phyloP scores from a whole-genome alignment of 2,329 filamentous ascomycete species.

The Metarhizium brunneum region DNA sequence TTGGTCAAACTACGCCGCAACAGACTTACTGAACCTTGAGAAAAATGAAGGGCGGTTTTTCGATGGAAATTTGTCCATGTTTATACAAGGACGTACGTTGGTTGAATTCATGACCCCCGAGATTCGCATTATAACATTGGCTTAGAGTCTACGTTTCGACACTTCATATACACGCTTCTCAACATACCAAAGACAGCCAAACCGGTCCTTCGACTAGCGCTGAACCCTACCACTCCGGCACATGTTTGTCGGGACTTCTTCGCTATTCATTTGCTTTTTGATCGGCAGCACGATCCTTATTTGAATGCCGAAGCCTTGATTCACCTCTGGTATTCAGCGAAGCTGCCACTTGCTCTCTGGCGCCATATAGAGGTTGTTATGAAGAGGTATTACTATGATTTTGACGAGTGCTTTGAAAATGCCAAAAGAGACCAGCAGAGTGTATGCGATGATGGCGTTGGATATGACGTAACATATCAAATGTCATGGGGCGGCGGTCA shows the following conservation, averaged over 20 bases:
- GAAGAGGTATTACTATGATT: neutral
- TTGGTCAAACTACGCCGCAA: conserved; percentile 14
- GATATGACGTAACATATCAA: too few relatives aligned
- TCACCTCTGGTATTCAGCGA: conserved; percentile 18
- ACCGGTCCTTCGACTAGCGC: conserved; percentile 6
- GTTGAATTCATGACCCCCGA: neutral
- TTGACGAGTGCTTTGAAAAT: neutral
- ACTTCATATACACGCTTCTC: conserved; percentile 16
- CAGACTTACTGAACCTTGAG: conserved; percentile 16
- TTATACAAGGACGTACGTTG: conserved; percentile 14
- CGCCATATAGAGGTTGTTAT: neutral
- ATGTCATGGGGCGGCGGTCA: neutral
- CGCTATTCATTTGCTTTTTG: conserved; percentile 3
- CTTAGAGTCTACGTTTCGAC: conserved; percentile 13
- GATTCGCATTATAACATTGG: neutral
- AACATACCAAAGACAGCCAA: conserved; percentile 12
- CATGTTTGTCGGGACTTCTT: neutral
- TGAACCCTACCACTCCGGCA: conserved; percentile 9
- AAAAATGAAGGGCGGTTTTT: conserved; percentile 17
- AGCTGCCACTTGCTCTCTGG: conserved; percentile 5
- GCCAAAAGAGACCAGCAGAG: too few relatives aligned
- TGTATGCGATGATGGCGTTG: too few relatives aligned
- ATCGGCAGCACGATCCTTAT: conserved; percentile 3
- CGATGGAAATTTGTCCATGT: conserved; percentile 11
- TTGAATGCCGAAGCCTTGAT: conserved; percentile 14